These are phyloP conservation scores for Fraxinus velutina DNA, from an alignment of 305 asterid genomes.

Conservation along the genomic window DNA sequence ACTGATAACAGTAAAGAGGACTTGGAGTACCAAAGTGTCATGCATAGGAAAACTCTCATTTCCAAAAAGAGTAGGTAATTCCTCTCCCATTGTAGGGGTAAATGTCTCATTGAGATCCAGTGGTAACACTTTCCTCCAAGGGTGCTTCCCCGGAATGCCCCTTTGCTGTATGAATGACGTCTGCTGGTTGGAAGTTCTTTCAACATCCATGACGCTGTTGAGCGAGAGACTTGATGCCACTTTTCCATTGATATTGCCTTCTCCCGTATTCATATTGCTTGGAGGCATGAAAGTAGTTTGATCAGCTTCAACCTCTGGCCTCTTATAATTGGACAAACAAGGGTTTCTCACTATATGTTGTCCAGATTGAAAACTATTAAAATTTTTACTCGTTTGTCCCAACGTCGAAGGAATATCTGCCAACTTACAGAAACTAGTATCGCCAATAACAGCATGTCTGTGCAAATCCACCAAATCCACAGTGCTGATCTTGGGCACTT, in stretches of 20 bases:
- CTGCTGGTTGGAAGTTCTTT: conserved; percentile 19
- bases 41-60: conserved; percentile 30
- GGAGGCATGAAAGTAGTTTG: conserved; percentile 19
- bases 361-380: conserved; percentile 16
- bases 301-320: conserved; percentile 28
- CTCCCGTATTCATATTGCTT: conserved; percentile 15
- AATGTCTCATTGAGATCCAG: conserved; percentile 58
- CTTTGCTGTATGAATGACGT: conserved; percentile 25
- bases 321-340: conserved; percentile 22
- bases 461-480: conserved; percentile 10
- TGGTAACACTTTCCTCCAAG: not conserved
- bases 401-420: conserved; percentile 12
- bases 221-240: conserved; percentile 41
- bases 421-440: conserved; percentile 17
- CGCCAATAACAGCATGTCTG: conserved; percentile 17
- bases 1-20: conserved; percentile 3
- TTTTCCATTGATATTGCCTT: conserved; percentile 23
- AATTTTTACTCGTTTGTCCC: conserved; percentile 19
- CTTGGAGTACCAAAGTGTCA: conserved; percentile 38
- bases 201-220: conserved; percentile 27
- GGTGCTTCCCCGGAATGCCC: conserved; percentile 20
- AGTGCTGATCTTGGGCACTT: conserved; percentile 15
- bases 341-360: conserved; percentile 20
- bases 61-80: conserved; percentile 25
- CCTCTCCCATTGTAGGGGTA: conserved; percentile 37